Conservation (phyloP, 2,329 filamentous ascomycete genomes). For the Proliferodiscus dingleyae region DNA sequence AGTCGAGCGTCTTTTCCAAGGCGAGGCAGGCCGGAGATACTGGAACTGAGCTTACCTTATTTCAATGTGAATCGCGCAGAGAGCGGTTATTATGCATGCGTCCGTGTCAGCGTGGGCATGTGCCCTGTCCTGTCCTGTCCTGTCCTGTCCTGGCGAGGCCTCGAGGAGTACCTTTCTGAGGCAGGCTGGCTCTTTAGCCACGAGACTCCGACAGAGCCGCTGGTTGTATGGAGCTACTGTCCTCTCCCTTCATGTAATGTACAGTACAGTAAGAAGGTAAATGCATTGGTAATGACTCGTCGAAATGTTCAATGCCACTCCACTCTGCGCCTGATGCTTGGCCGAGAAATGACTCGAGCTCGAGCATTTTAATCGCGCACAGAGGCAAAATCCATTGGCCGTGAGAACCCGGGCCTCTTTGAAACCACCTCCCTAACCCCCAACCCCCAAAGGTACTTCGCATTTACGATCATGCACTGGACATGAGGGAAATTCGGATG, state of each 20-base stretch:
- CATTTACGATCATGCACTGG: constrained; percentile 2
- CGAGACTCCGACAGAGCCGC: too few relatives aligned
- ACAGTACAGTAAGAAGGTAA: too few relatives aligned
- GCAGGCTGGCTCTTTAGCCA: too few relatives aligned
- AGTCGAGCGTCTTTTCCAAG: not conserved
- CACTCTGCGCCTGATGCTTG: not conserved
- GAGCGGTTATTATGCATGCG: too few relatives aligned
- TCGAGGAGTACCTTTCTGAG: too few relatives aligned
- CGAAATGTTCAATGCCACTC: not conserved
- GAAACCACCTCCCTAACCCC: constrained; percentile 1
- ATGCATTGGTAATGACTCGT: not conserved
- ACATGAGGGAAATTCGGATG: not conserved
- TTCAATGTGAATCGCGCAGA: too few relatives aligned
- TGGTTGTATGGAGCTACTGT: too few relatives aligned
- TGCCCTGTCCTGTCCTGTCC: too few relatives aligned
- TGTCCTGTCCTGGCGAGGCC: too few relatives aligned
- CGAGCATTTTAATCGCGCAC: constrained; percentile 9
- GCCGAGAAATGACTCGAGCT: not conserved
- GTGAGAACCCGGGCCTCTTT: constrained; percentile 1
- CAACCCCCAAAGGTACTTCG: not conserved
- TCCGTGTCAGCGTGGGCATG: too few relatives aligned
- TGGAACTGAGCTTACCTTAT: too few relatives aligned
- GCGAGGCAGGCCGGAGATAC: not conserved
- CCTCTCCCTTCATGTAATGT: too few relatives aligned
- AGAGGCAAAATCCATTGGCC: constrained; percentile 4